These are phyloP conservation scores for Trichoderma afroharzianum DNA, from an alignment of 2,329 filamentous ascomycete genomes.

Conservation along the genomic window DNA sequence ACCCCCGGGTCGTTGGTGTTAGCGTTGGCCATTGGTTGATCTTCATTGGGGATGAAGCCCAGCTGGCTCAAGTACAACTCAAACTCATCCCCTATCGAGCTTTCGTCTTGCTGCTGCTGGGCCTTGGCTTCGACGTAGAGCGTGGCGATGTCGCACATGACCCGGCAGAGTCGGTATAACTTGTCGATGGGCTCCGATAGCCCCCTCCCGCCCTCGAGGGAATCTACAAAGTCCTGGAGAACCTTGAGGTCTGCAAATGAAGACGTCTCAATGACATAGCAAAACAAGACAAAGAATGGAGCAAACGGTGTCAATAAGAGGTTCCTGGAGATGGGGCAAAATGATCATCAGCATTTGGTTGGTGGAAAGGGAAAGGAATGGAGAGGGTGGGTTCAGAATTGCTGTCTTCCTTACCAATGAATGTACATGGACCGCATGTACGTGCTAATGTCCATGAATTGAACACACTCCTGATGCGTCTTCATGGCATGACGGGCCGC, in stretches of 20 bases:
- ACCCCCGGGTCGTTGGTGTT: constrained; percentile 22
- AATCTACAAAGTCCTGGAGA: constrained; percentile 54
- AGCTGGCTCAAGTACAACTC: constrained; percentile 63
- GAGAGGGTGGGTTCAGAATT: neutral
- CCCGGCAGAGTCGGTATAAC: constrained; percentile 58
- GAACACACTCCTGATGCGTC: constrained; percentile 44
- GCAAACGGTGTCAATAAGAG: constrained; percentile 55
- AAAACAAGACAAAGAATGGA: constrained; percentile 58
- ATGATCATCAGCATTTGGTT: neutral
- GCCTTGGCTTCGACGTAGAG: constrained; percentile 60
- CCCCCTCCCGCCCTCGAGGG: constrained; percentile 48
- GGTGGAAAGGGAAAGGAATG: too few relatives aligned
- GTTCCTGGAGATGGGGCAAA: constrained; percentile 37
- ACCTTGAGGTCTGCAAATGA: constrained; percentile 51
- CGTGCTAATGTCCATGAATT: constrained; percentile 37
- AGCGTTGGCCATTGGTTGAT: constrained; percentile 26
- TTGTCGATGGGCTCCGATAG: constrained; percentile 58
- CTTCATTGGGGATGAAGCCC: constrained; percentile 51
- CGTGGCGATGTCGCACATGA: constrained; percentile 58
- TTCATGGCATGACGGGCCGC: constrained; percentile 47
- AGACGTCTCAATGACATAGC: constrained; percentile 53
- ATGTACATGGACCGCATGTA: constrained; percentile 46
- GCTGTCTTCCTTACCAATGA: constrained; percentile 42
- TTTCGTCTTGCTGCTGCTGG: constrained; percentile 43
- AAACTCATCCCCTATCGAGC: constrained; percentile 56